A percentile compares a stretch with the other conserved stretches of the same genome.
phyloP scores from a whole-genome alignment of 1,284 basidiomycete species.

The Termitomyces sp. region DNA sequence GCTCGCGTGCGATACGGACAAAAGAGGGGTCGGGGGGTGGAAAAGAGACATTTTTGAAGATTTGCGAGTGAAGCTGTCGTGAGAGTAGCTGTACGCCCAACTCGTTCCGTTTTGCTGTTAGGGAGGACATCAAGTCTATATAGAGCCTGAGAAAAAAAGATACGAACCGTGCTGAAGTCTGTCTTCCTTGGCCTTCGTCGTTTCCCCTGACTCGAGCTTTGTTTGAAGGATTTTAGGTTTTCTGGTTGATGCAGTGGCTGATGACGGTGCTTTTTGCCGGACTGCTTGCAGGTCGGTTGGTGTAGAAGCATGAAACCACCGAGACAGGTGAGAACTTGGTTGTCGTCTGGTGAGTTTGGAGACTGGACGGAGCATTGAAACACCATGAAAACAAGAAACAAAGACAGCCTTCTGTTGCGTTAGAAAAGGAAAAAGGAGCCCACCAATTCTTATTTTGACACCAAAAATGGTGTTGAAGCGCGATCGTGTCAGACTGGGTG shows the following conservation, averaged over 20 bases:
- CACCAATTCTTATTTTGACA: not conserved
- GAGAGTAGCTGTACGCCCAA: conserved; percentile 93
- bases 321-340: conserved; percentile 20
- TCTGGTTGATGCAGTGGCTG: conserved; percentile 2
- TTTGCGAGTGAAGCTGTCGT: conserved; percentile 71
- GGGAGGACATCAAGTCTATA: not conserved
- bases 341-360: conserved; percentile 17
- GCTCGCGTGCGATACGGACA: conserved; percentile 73
- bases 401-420: not conserved
- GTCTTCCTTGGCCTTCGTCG: conserved; percentile 6
- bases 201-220: conserved; percentile 7
- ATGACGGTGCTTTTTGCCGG: conserved; percentile 15
- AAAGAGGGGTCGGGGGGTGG: conserved; percentile 59
- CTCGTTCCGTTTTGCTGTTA: conserved; percentile 69
- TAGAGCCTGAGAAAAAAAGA: not conserved
- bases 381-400: conserved; percentile 11
- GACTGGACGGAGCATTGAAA: conserved; percentile 20
- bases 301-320: conserved; percentile 22
- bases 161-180: conserved; percentile 13
- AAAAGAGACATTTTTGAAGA: conserved; percentile 73
- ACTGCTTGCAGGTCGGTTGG: conserved; percentile 15
- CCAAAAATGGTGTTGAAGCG: conserved; percentile 1
- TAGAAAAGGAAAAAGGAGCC: not conserved
- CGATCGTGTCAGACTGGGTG: conserved; percentile 1
- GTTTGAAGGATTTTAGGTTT: conserved; percentile 1